Evolutionary conservation across 2,329 filamentous ascomycete species (phyloP).

Genomic region (Cytospora schulzeri): DNA sequence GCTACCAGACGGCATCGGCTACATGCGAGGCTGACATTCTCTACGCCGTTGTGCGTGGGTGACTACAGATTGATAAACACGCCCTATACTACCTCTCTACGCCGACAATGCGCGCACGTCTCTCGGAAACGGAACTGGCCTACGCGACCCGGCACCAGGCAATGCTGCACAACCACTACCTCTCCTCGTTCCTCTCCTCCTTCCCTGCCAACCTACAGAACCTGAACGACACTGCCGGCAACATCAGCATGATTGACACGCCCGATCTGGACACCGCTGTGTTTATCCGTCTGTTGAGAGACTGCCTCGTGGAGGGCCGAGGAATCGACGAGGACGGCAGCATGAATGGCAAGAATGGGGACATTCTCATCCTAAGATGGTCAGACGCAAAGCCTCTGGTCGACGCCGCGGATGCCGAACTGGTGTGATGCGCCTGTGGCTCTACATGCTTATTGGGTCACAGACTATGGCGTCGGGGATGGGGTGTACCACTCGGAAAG

Average conservation of each 20-base stretch:
- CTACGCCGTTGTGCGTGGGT: not conserved
- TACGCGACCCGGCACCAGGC: conserved; percentile 87
- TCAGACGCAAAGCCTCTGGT: conserved; percentile 70
- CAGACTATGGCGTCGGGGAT: too few relatives aligned
- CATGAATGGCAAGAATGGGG: conserved; percentile 60
- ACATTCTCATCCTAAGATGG: conserved; percentile 71
- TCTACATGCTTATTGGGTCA: not conserved
- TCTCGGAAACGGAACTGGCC: conserved; percentile 75
- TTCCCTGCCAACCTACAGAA: conserved; percentile 81
- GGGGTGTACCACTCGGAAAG: not conserved
- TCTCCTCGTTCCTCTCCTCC: conserved; percentile 77
- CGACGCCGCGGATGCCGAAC: conserved; percentile 57
- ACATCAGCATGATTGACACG: conserved; percentile 87
- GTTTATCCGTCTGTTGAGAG: conserved; percentile 73
- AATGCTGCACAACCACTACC: conserved; percentile 81
- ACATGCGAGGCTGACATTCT: conserved; percentile 14
- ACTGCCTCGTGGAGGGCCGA: conserved; percentile 59
- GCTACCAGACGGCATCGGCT: not conserved
- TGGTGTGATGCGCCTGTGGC: conserved; percentile 51
- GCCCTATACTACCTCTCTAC: conserved; percentile 72
- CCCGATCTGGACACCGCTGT: conserved; percentile 84
- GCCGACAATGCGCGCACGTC: conserved; percentile 55
- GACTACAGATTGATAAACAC: conserved; percentile 70
- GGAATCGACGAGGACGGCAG: conserved; percentile 66
- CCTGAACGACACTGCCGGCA: conserved; percentile 86